Evolutionary conservation across 2,329 filamentous ascomycete species (phyloP).

Genomic region (Cladorrhinum sp.): DNA sequence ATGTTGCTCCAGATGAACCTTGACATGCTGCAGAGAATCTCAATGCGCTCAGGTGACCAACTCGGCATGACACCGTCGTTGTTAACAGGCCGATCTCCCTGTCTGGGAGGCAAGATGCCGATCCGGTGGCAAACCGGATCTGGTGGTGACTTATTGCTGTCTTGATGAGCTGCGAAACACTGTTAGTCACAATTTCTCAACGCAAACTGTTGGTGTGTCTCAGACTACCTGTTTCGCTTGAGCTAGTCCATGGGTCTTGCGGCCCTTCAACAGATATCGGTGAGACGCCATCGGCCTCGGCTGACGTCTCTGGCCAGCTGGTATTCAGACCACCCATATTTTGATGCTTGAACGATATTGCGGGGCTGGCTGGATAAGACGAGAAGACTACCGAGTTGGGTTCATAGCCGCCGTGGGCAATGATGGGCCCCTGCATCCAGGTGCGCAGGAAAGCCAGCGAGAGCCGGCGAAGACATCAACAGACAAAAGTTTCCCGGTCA

Average conservation of each 20-base stretch:
- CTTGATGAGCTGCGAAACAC: background rate
- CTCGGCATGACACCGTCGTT: background rate
- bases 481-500: background rate
- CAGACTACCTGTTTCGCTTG: background rate
- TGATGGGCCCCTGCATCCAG: conserved; percentile 4
- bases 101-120: conserved; percentile 3
- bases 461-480: background rate
- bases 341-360: background rate
- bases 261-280: background rate
- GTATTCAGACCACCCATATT: background rate
- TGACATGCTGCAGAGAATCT: conserved; percentile 2
- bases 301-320: background rate
- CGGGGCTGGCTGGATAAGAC: background rate
- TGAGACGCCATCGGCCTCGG: background rate
- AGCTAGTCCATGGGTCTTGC: background rate
- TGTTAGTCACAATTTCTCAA: background rate
- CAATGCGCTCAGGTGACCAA: conserved; percentile 6
- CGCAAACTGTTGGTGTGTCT: background rate
- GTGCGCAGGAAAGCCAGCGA: background rate
- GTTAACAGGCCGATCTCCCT: background rate
- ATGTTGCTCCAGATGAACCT: conserved; percentile 1
- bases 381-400: background rate
- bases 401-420: conserved; percentile 5
- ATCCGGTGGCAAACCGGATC: conserved; percentile 6
- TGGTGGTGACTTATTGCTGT: background rate